Conservation (phyloP, 2,329 filamentous ascomycete species). For the Fusarium xyrophilum region DNA sequence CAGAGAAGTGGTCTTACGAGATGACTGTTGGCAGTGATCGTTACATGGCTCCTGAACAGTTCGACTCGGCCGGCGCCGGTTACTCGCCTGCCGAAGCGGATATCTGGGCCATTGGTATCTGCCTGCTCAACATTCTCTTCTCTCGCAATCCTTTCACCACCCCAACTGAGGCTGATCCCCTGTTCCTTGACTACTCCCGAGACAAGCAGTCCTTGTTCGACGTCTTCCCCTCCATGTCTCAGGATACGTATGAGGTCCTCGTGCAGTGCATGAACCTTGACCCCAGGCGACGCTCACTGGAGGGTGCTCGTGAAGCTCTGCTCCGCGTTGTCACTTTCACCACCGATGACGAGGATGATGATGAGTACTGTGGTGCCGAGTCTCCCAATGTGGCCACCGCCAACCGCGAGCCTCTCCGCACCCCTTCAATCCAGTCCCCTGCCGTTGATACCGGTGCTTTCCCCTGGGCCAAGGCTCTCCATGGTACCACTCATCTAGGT, state of each 20-base stretch:
- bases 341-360: conserved; percentile 85
- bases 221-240: conserved; percentile 97
- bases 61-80: conserved; percentile 83
- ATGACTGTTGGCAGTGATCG: conserved; percentile 95
- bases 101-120: conserved; percentile 97
- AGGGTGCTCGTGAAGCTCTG: conserved; percentile 78
- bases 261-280: conserved; percentile 90
- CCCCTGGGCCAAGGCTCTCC: conserved; percentile 92
- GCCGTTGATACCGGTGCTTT: conserved; percentile 82
- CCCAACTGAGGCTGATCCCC: conserved; percentile 85
- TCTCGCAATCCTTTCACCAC: conserved; percentile 95
- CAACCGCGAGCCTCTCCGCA: conserved; percentile 93
- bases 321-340: conserved; percentile 87
- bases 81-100: conserved; percentile 95
- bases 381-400: conserved; percentile 79
- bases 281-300: conserved; percentile 84
- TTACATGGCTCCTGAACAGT: conserved; percentile 99
- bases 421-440: conserved; percentile 91
- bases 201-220: conserved; percentile 97
- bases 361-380: conserved; percentile 91
- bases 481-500: conserved; percentile 74
- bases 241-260: conserved; percentile 95
- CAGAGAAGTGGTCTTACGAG: conserved; percentile 88
- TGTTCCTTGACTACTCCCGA: conserved; percentile 91
- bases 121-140: conserved; percentile 94